Evolutionary conservation across 352 stramenopile species (phyloP), one percentile per base, ranked within the genome.

Genomic region (Phytophthora syringae): DNA sequence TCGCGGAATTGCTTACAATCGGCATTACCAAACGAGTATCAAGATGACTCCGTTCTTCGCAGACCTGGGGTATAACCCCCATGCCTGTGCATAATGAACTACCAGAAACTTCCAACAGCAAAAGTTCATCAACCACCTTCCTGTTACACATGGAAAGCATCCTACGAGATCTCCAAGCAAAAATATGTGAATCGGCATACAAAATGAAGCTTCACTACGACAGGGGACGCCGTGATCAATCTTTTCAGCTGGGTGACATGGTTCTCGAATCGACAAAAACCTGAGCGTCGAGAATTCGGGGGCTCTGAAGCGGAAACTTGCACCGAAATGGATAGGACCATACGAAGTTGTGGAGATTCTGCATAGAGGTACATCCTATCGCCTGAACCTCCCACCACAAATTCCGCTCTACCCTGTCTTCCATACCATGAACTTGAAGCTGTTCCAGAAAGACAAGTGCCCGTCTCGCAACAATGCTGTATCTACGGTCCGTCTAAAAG

Each of bases 201-300:
- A 51, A 51, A n/a, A 51, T 51, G 44, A 51, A 51, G 24, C 32
- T 51, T 24, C 24, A 37, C 22, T 37, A 37, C 32, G 44, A 37
- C 20, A 13, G 15, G 20, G 44, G 44, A 10, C 7, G 44, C 6
- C 22, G 44, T 7, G 44, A 37, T 7, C 44, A 51, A 37, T 20
- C 22, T 9, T 49, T 49, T 21, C 2, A 28, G 10, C 11, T 51
- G 11, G 44, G 44, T n/a, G 44, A 37, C n/a, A 37, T 51, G 44
- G 44, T 51, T 6, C 44, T 51, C 5, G 25, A 37, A 15, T 34
- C 44, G 15, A 51, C 44, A 22, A 34, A 37, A 37, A 51, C 37
- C n/a, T 51, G 12, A 51, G 24, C 37, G 12, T 51, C 13, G 42
- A 49, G 20, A 49, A 49, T 49, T 32, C 42, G 9, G 44, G 44